Base-by-base conservation (phyloP, 1,284 basidiomycete species). In the Stereum hirsutum region DNA sequence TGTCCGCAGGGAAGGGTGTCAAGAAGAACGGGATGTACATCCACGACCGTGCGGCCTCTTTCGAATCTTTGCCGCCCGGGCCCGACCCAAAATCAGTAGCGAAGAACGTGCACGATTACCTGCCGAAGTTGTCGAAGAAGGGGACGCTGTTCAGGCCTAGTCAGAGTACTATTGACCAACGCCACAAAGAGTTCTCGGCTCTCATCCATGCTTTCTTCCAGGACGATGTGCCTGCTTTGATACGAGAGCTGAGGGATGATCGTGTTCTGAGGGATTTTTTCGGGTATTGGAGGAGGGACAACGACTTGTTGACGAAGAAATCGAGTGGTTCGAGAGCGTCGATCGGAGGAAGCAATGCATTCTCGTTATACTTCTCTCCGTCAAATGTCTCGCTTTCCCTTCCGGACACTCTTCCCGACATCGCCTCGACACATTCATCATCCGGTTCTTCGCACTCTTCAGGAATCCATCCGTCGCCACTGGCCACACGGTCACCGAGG, bases 21-120 rank as follows among this genome's bases (percentile, higher is more conserved):
- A 83, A 81, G 68, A 80, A 80, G 54, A 72, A 83, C 45, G 81
- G 78, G 0, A 58, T 86, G 25, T 88, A 86, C 57, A 66, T 76
- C 41, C 75, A 79, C 37, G 79, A 86, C 52, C 66, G 70, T 42
- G 86, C 86, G 2, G 77, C 86, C 2, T 89, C 86, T 10, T 89
- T 80, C 67, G 86, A 88, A 43, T 87, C 84, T 1, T 68, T 89
- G n/a, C 86, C 86, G 11, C 81, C 82, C n/a, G 86, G 85, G 11
- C 85, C 86, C 14, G 72, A 84, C 52, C 83, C 81, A 3, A 74
- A 72, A 34, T 76, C 77, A 20, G 72, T 89, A 30, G 75, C 77
- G 11, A 72, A 68, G 41, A 73, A 83, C 49, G 68, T 89, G 38
- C 81, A 87, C 52, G 54, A 72, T 2, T 61, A 76, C 52, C 57